These are phyloP conservation scores for Castanea sativa DNA, from an alignment of 306 rosid genomes.

Conservation along the genomic window DNA sequence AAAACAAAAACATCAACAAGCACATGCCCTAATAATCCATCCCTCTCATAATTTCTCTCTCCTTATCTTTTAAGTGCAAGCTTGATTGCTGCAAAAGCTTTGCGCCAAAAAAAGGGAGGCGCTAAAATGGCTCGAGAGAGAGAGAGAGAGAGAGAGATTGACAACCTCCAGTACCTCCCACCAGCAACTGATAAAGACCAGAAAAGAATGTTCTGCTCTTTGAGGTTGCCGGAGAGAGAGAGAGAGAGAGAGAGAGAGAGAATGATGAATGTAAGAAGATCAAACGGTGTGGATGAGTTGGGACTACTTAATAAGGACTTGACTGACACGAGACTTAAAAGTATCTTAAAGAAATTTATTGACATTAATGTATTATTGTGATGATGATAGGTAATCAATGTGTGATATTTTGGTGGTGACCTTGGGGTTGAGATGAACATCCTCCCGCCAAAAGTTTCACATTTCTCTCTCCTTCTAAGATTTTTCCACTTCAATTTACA, in stretches of 20 bases:
- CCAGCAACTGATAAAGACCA: conserved; percentile 77
- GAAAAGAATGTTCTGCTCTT: conserved; percentile 26
- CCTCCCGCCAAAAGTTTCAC: conserved; percentile 20
- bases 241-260: conserved; percentile 13
- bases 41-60: conserved; percentile 45
- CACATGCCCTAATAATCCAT: conserved; percentile 59
- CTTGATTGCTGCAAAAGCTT: conserved; percentile 88
- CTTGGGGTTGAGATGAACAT: conserved; percentile 16
- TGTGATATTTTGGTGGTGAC: conserved; percentile 31
- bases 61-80: conserved; percentile 59
- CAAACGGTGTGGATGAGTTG: conserved; percentile 39
- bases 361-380: background rate
- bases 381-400: conserved; percentile 33
- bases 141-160: conserved; percentile 41
- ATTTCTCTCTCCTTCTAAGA: background rate
- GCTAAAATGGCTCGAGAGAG: conserved; percentile 52
- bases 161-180: conserved; percentile 44
- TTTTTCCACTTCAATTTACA: conserved; percentile 9
- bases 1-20: conserved; percentile 26
- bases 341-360: background rate
- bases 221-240: conserved; percentile 31
- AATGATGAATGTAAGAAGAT: conserved; percentile 8
- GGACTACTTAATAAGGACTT: conserved; percentile 23
- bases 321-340: conserved; percentile 14
- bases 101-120: conserved; percentile 55